A percentile compares a stretch with the other conserved stretches of the same genome.
These are phyloP conservation scores for Picea mariana DNA, from an alignment of 83 land plant species.

Conservation along the genomic window DNA sequence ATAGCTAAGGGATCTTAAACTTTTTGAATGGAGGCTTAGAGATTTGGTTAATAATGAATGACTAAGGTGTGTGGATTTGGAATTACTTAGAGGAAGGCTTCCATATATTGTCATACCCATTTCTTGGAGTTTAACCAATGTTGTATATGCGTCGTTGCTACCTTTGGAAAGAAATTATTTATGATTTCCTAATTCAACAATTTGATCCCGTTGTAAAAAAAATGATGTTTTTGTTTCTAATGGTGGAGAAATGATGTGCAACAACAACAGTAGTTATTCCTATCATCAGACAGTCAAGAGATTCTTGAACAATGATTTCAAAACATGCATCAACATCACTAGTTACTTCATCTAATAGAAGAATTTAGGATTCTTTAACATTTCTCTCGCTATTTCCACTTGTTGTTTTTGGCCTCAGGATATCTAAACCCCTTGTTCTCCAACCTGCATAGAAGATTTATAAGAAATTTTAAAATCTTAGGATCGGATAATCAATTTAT, in stretches of 20 bases:
- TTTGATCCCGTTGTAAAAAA: constrained; percentile 84
- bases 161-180: constrained; percentile 79
- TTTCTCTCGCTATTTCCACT: constrained; percentile 97
- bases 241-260: constrained; percentile 92
- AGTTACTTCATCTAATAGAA: constrained; percentile 97
- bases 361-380: constrained; percentile 90
- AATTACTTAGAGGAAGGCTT: constrained; percentile 43
- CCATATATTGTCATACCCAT: constrained; percentile 63
- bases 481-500: background rate
- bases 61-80: constrained; percentile 66
- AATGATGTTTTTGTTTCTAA: constrained; percentile 87
- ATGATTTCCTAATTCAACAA: constrained; percentile 89
- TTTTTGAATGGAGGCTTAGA: constrained; percentile 61
- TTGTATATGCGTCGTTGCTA: constrained; percentile 70
- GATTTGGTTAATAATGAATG: constrained; percentile 80
- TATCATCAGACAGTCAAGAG: constrained; percentile 91
- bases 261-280: constrained; percentile 96
- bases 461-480: background rate
- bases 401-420: constrained; percentile 99
- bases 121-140: constrained; percentile 86
- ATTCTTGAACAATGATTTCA: constrained; percentile 92
- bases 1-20: constrained; percentile 62
- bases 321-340: constrained; percentile 97
- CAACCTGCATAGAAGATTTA: constrained; percentile 58
- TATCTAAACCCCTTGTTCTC: constrained; percentile 90